A percentile compares a stretch with the other conserved stretches of the same genome.
Conservation (phyloP, 495 filamentous ascomycete genomes). For the Filosporella fistucella region DNA sequence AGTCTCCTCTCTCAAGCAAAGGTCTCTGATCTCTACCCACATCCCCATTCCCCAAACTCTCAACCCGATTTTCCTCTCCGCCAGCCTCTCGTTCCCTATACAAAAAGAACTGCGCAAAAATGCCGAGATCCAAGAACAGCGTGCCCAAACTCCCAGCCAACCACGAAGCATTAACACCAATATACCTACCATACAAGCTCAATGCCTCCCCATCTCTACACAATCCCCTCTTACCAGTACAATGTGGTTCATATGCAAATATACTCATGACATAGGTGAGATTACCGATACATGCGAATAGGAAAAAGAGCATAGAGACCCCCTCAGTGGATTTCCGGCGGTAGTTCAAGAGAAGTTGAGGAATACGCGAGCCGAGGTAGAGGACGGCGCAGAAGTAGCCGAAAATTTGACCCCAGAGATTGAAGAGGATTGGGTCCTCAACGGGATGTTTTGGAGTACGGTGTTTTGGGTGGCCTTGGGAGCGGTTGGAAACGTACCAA, state of each 20-base stretch:
- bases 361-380: conserved; percentile 83
- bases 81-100: conserved; percentile 32
- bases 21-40: conserved; percentile 13
- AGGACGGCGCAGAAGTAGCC: conserved; percentile 81
- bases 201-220: conserved; percentile 52
- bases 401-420: conserved; percentile 75
- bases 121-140: conserved; percentile 71
- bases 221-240: conserved; percentile 29
- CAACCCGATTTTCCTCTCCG: conserved; percentile 2
- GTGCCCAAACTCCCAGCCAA: conserved; percentile 86
- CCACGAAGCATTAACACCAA: conserved; percentile 86
- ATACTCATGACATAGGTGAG: conserved; percentile 91
- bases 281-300: conserved; percentile 95
- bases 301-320: conserved; percentile 87
- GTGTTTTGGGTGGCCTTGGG: conserved; percentile 17
- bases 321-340: conserved; percentile 86
- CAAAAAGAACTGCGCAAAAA: conserved; percentile 90
- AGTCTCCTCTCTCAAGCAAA: conserved; percentile 18
- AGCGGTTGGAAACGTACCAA: conserved; percentile 67
- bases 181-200: conserved; percentile 67
- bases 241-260: conserved; percentile 72
- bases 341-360: conserved; percentile 88
- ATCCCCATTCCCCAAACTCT: conserved; percentile 4
- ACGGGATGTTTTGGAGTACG: conserved; percentile 1
- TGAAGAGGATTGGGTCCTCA: conserved; percentile 50